Conservation (phyloP, 176 grass and related monocot genomes). For the Otatea glauca region DNA sequence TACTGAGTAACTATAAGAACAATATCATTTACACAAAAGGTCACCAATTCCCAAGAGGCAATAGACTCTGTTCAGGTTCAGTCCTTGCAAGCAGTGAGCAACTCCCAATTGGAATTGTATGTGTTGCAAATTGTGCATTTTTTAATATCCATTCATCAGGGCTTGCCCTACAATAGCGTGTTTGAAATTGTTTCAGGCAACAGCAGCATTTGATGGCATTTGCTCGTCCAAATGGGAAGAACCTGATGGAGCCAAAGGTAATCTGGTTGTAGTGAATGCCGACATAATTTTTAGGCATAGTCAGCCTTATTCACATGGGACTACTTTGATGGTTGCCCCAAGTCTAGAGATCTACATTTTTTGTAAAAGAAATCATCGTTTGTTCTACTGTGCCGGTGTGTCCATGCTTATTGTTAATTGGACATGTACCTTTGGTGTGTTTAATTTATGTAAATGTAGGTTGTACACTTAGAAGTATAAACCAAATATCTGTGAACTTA, state of each 20-base stretch:
- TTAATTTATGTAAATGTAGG: constrained; percentile 5
- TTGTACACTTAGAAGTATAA: neutral
- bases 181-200: constrained; percentile 65
- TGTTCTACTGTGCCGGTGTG: neutral
- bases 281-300: constrained; percentile 3
- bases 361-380: constrained; percentile 21
- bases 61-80: constrained; percentile 70
- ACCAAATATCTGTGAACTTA: neutral
- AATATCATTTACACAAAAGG: constrained; percentile 44
- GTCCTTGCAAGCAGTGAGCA: constrained; percentile 90
- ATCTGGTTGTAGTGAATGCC: constrained; percentile 3
- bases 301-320: neutral
- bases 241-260: constrained; percentile 96
- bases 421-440: neutral
- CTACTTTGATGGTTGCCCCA: neutral
- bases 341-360: neutral
- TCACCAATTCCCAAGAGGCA: constrained; percentile 66
- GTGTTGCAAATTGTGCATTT: constrained; percentile 40
- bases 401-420: constrained; percentile 22
- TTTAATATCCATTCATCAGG: constrained; percentile 19
- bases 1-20: constrained; percentile 67
- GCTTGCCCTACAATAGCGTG: constrained; percentile 23
- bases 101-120: constrained; percentile 82
- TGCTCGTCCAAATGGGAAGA: constrained; percentile 88
- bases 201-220: constrained; percentile 84